phyloP scores from a whole-genome alignment of 768 basidiomycete genomes.

The Pisolithus orientalis region DNA sequence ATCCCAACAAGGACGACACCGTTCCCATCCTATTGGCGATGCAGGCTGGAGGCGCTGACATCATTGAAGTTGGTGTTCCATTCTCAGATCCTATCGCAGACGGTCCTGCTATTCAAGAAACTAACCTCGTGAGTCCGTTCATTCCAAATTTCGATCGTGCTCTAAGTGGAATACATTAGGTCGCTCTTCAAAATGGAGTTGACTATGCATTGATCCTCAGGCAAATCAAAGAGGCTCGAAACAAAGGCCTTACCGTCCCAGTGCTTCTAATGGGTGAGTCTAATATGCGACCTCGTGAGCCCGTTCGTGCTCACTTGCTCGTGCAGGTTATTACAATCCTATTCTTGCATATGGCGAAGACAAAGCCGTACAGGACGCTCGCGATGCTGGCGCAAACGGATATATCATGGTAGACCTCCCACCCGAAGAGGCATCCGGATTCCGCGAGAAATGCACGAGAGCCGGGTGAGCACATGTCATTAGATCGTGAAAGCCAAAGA shows the following conservation, averaged over 20 bases:
- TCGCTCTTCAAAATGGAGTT: slow-evolving; percentile 51
- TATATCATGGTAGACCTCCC: slow-evolving; percentile 98
- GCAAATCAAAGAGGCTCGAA: slow-evolving; percentile 72
- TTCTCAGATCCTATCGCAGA: slow-evolving; percentile 43
- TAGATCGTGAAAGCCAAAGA: neutral
- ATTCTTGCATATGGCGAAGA: slow-evolving; percentile 93
- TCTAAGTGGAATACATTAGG: slow-evolving; percentile 33
- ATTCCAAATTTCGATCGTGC: neutral
- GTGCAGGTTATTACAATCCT: slow-evolving; percentile 93
- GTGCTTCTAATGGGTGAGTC: slow-evolving; percentile 87
- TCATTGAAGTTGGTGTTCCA: too few relatives aligned
- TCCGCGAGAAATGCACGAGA: slow-evolving; percentile 81
- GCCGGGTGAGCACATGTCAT: slow-evolving; percentile 54
- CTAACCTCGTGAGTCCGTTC: slow-evolving; percentile 64
- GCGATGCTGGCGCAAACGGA: slow-evolving; percentile 88
- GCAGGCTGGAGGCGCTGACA: slow-evolving; percentile 39
- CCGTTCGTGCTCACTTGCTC: slow-evolving; percentile 2
- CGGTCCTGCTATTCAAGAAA: slow-evolving; percentile 85
- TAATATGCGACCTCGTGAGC: neutral
- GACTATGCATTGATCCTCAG: slow-evolving; percentile 52
- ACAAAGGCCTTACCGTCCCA: slow-evolving; percentile 71
- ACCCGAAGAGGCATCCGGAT: slow-evolving; percentile 89
- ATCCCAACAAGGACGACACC: slow-evolving; percentile 69
- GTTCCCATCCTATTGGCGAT: slow-evolving; percentile 86
- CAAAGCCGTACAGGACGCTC: slow-evolving; percentile 85